A percentile compares a stretch with the other conserved stretches of the same genome.
phyloP scores from a whole-genome alignment of 1,284 basidiomycete genomes.

The Sphagnurus paluster region DNA sequence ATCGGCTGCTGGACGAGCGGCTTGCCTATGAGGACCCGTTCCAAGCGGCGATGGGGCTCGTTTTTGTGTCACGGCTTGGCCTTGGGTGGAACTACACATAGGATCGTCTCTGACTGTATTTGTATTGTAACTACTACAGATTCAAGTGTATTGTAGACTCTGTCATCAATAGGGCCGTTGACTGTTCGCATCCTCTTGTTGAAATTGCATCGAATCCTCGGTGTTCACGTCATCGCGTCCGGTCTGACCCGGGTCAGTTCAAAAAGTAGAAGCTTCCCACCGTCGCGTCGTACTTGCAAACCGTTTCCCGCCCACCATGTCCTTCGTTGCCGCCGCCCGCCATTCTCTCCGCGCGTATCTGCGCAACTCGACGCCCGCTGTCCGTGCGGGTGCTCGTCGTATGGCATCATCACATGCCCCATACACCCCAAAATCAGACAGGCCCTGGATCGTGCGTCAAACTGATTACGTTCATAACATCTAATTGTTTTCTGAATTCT shows the following conservation, averaged over 20 bases:
- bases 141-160: too few species aligned
- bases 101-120: background rate
- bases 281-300: too few species aligned
- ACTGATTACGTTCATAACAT: background rate
- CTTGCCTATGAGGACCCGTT: slow-evolving; percentile 37
- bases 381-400: slow-evolving; percentile 18
- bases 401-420: slow-evolving; percentile 31
- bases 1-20: slow-evolving; percentile 49
- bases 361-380: slow-evolving; percentile 13
- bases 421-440: slow-evolving; percentile 29
- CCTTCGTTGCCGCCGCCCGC: slow-evolving; percentile 34
- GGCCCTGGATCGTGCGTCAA: slow-evolving; percentile 35
- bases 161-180: too few species aligned
- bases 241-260: slow-evolving; percentile 33
- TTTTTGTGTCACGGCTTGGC: slow-evolving; percentile 37
- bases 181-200: too few species aligned
- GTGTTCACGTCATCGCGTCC: slow-evolving; percentile 23
- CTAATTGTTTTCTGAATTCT: background rate
- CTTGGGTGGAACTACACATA: slow-evolving; percentile 30
- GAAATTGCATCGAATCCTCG: too few species aligned
- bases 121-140: background rate
- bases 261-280: slow-evolving; percentile 17
- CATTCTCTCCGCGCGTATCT: slow-evolving; percentile 26
- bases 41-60: slow-evolving; percentile 44
- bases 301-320: too few species aligned